Conservation (phyloP, 208 protist species). For the Trypanosoma lewisi region DNA sequence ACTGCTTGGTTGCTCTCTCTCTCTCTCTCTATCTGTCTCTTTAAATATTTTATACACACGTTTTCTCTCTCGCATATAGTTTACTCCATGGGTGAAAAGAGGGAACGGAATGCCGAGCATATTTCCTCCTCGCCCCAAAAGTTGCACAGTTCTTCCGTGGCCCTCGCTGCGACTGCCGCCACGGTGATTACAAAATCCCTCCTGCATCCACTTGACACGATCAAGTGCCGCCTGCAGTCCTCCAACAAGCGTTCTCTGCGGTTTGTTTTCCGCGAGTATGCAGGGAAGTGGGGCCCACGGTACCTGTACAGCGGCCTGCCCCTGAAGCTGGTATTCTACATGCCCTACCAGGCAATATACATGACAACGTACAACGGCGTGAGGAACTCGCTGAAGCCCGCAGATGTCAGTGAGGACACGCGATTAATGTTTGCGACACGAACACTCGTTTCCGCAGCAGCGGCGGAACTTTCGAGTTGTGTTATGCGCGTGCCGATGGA, state of each 20-base stretch:
- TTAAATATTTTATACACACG: not conserved
- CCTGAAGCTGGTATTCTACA: conserved; percentile 67
- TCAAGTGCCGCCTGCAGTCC: conserved; percentile 79
- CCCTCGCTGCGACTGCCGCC: conserved; percentile 46
- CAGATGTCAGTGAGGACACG: conserved; percentile 7
- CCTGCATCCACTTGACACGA: conserved; percentile 79
- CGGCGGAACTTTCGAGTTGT: conserved; percentile 58
- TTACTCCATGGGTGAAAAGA: not conserved
- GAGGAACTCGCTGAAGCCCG: conserved; percentile 4
- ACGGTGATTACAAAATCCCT: conserved; percentile 66
- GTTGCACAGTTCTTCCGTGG: conserved; percentile 8
- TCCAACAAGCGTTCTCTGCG: conserved; percentile 19
- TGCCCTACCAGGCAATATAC: conserved; percentile 78
- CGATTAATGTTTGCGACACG: conserved; percentile 23
- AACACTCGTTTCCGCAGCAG: conserved; percentile 42
- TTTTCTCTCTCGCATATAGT: not conserved
- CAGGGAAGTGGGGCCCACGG: conserved; percentile 50
- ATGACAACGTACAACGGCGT: conserved; percentile 59
- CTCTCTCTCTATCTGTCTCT: not conserved
- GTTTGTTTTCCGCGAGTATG: conserved; percentile 40
- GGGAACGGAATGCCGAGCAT: not conserved
- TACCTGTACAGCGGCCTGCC: conserved; percentile 77
- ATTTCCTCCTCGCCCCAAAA: not conserved
- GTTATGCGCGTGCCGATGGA: conserved; percentile 82
- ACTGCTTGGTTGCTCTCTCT: not conserved